Evolutionary conservation across 2,329 filamentous ascomycete genomes (phyloP).

Genomic region (Capronia coronata): DNA sequence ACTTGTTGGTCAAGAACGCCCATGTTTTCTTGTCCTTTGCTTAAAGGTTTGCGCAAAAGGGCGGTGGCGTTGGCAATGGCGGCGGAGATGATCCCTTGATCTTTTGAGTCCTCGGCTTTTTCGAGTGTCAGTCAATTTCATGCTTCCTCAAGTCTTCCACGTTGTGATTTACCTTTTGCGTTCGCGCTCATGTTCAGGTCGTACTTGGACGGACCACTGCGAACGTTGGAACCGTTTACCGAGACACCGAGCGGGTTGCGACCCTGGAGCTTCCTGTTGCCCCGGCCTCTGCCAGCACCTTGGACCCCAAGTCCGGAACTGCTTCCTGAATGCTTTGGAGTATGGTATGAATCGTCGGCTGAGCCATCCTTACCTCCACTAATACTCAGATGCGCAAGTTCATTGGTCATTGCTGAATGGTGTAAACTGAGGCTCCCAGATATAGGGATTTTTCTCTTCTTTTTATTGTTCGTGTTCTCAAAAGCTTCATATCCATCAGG

Average conservation of each 20-base stretch:
- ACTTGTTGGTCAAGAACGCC: slow-evolving; percentile 69
- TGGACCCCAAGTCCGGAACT: slow-evolving; percentile 58
- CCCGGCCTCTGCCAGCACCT: slow-evolving; percentile 75
- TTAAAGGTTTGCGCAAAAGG: slow-evolving; percentile 48
- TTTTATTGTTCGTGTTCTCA: slow-evolving; percentile 98
- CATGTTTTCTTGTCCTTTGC: slow-evolving; percentile 66
- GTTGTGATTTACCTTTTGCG: slow-evolving; percentile 22
- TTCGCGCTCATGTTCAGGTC: slow-evolving; percentile 24
- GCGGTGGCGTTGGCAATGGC: slow-evolving; percentile 86
- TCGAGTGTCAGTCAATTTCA: slow-evolving; percentile 31
- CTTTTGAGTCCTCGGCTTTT: slow-evolving; percentile 38
- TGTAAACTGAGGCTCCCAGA: slow-evolving; percentile 63
- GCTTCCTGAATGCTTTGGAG: slow-evolving; percentile 44
- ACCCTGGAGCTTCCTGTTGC: slow-evolving; percentile 51
- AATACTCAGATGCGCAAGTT: slow-evolving; percentile 59
- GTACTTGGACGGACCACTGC: slow-evolving; percentile 25
- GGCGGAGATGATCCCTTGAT: slow-evolving; percentile 80
- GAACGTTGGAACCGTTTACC: slow-evolving; percentile 29
- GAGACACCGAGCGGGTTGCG: slow-evolving; percentile 30
- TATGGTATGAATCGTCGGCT: slow-evolving; percentile 38
- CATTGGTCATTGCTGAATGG: slow-evolving; percentile 54
- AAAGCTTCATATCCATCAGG: slow-evolving; percentile 94
- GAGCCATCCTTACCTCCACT: slow-evolving; percentile 34
- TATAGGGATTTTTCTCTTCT: slow-evolving; percentile 95
- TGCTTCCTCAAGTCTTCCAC: not conserved